Evolutionary conservation across 1,284 basidiomycete genomes (phyloP).

Genomic region (Ceratobasidium papillatum): DNA sequence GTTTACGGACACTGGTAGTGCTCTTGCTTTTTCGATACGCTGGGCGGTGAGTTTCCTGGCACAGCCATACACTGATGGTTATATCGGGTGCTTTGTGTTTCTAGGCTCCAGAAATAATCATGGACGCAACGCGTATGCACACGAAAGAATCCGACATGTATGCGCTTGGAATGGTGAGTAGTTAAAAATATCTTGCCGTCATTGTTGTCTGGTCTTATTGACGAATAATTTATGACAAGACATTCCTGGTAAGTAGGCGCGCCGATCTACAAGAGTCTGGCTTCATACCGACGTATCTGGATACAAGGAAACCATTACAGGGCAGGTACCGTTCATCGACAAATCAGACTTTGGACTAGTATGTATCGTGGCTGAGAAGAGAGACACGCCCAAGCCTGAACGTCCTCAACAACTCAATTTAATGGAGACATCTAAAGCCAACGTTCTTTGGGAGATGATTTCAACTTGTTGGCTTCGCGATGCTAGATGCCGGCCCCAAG

Average conservation of each 20-base stretch:
- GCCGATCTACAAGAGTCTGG: not conserved
- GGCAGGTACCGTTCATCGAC: not conserved
- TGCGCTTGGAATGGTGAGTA: conserved; percentile 23
- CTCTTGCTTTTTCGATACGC: not conserved
- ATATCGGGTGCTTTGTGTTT: not conserved
- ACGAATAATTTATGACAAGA: not conserved
- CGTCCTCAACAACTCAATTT: no score
- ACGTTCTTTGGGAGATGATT: no score
- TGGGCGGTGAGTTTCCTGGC: not conserved
- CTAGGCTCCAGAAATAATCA: conserved; percentile 11
- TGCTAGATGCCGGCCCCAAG: no score
- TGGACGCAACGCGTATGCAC: not conserved
- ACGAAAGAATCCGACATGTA: conserved; percentile 8
- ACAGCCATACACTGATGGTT: not conserved
- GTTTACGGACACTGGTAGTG: not conserved
- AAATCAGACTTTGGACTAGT: not conserved
- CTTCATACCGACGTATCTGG: no score
- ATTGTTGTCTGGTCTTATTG: not conserved
- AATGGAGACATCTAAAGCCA: no score
- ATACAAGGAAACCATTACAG: not conserved
- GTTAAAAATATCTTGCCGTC: not conserved
- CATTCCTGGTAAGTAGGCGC: not conserved
- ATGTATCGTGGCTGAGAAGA: no score
- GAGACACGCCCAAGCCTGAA: no score
- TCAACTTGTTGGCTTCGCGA: no score